Percentiles rank a stretch among this genome's conserved stretches.
These are phyloP conservation scores for Globisporangium acanthophoron DNA, from an alignment of 352 stramenopile genomes.

Conservation along the genomic window DNA sequence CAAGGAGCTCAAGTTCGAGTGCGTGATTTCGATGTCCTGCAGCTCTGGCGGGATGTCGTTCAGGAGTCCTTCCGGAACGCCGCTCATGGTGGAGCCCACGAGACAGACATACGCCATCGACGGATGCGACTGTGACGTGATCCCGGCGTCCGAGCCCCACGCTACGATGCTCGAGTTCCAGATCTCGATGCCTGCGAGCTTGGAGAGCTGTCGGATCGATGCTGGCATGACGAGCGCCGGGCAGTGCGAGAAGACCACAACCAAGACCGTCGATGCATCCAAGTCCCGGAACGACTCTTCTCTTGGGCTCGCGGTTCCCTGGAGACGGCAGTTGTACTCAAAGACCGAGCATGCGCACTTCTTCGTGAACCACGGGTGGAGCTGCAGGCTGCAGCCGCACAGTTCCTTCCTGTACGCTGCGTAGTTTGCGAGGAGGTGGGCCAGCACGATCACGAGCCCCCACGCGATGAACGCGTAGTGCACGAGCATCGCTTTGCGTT, in stretches of 20 bases:
- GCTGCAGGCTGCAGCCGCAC: conserved; percentile 8
- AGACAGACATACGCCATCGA: conserved; percentile 17
- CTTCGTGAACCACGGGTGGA: conserved; percentile 8
- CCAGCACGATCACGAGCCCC: conserved; percentile 1
- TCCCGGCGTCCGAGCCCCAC: conserved; percentile 11
- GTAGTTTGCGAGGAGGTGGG: conserved; percentile 3
- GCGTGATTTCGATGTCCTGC: conserved; percentile 18
- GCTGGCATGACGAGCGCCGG: conserved; percentile 11
- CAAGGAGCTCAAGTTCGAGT: conserved; percentile 15
- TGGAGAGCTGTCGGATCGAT: conserved; percentile 12
- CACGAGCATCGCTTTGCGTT: background rate
- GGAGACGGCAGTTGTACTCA: conserved; percentile 10
- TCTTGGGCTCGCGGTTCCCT: background rate
- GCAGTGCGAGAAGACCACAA: conserved; percentile 21
- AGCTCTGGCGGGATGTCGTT: conserved; percentile 13
- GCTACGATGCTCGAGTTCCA: conserved; percentile 16
- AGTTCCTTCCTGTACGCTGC: background rate
- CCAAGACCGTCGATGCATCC: conserved; percentile 11
- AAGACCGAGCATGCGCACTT: conserved; percentile 18
- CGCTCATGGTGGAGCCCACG: conserved; percentile 13
- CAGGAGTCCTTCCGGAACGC: conserved; percentile 9
- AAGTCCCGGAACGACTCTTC: conserved; percentile 8
- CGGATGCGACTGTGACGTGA: conserved; percentile 6
- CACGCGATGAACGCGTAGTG: conserved; percentile 9
- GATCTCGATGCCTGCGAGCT: conserved; percentile 21